Conservation (phyloP, 805 yeast species). For the Tetrapisispora pingtungensis region DNA sequence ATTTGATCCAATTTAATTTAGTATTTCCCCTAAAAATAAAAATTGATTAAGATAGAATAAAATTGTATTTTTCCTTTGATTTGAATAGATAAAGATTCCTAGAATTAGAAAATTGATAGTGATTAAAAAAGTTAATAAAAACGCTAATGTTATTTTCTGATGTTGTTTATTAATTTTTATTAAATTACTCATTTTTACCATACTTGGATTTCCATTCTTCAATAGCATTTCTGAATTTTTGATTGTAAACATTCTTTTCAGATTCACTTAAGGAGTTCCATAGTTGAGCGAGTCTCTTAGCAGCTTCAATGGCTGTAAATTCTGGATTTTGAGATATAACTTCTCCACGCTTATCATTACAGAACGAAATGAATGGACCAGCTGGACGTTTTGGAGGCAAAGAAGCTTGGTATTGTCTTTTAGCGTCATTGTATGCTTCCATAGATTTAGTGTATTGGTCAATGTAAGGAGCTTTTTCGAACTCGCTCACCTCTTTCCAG, state of each 20-base stretch:
- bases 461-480: conserved; percentile 67
- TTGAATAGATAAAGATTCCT: too few species aligned
- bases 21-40: too few species aligned
- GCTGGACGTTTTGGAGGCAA: conserved; percentile 32
- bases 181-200: background rate
- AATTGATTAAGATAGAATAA: too few species aligned
- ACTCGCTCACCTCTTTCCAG: conserved; percentile 69
- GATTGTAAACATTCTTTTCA: conserved; percentile 18
- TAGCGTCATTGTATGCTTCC: conserved; percentile 9
- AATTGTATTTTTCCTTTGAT: too few species aligned
- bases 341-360: conserved; percentile 14
- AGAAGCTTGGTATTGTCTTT: conserved; percentile 12
- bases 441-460: conserved; percentile 26
- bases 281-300: conserved; percentile 17
- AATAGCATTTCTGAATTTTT: conserved; percentile 16
- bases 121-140: too few species aligned
- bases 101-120: too few species aligned
- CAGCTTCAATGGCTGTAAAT: conserved; percentile 11
- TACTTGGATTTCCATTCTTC: conserved; percentile 6
- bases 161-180: too few species aligned
- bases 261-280: conserved; percentile 17
- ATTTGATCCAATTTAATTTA: too few species aligned
- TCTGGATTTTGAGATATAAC: conserved; percentile 12
- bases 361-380: conserved; percentile 29
- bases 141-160: too few species aligned